These are phyloP conservation scores for Glycyrrhiza uralensis DNA, from an alignment of 306 rosid genomes.

Conservation along the genomic window DNA sequence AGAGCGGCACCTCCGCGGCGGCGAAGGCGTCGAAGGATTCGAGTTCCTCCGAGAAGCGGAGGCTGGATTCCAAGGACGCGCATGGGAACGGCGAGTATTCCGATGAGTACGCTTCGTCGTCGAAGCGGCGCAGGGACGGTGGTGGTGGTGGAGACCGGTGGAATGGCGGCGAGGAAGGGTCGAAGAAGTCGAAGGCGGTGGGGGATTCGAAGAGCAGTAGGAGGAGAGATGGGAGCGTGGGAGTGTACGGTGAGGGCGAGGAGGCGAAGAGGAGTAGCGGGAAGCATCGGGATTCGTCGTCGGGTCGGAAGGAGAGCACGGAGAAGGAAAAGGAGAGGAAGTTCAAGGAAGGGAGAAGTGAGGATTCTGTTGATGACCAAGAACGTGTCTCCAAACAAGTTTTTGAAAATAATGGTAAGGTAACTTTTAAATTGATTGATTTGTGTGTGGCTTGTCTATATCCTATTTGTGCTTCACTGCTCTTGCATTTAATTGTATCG, in stretches of 20 bases:
- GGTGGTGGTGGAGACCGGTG: conserved; percentile 80
- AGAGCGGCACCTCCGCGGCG: no score
- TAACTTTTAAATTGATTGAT: conserved; percentile 37
- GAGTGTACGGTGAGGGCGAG: conserved; percentile 61
- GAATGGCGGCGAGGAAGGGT: conserved; percentile 82
- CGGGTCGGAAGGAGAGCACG: conserved; percentile 66
- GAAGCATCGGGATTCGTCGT: conserved; percentile 63
- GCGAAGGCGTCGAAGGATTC: conserved; percentile 60
- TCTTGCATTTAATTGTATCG: not conserved
- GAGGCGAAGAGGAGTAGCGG: conserved; percentile 79
- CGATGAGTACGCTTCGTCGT: conserved; percentile 66
- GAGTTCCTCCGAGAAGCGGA: conserved; percentile 69
- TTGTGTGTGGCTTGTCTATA: not conserved
- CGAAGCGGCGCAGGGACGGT: conserved; percentile 83
- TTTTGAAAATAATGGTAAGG: conserved; percentile 80
- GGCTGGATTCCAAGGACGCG: conserved; percentile 67
- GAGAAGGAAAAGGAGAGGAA: conserved; percentile 65
- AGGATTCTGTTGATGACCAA: conserved; percentile 53
- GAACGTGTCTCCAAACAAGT: conserved; percentile 63
- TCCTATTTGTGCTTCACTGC: not conserved
- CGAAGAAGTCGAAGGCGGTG: conserved; percentile 55
- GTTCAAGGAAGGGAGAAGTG: conserved; percentile 66
- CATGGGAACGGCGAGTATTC: conserved; percentile 68
- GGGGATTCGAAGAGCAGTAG: conserved; percentile 73
- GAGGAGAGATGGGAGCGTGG: conserved; percentile 71